Percentiles rank a stretch among this genome's conserved stretches.
These are phyloP conservation scores for Xerocomus spinulosus DNA, from an alignment of 768 basidiomycete genomes.

Conservation along the genomic window DNA sequence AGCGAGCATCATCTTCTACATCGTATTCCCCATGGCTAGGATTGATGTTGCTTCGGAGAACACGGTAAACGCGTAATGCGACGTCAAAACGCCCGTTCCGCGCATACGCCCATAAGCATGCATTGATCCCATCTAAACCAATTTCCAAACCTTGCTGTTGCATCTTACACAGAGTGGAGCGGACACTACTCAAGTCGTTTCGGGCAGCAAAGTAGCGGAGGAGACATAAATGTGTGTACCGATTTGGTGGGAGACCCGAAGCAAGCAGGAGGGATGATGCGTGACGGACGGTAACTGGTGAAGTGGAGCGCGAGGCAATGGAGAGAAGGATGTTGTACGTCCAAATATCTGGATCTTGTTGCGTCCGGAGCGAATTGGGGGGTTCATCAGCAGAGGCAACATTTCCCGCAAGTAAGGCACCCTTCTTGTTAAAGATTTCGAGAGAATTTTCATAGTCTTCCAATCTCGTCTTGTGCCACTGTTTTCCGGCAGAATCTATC, in stretches of 20 bases:
- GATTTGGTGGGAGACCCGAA: slow-evolving; percentile 54
- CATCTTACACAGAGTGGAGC: slow-evolving; percentile 52
- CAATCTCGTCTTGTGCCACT: slow-evolving; percentile 53
- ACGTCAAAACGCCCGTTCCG: slow-evolving; percentile 48
- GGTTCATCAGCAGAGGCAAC: slow-evolving; percentile 6
- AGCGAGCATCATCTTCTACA: slow-evolving; percentile 31
- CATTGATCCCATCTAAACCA: slow-evolving; percentile 64
- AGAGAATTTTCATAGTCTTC: slow-evolving; percentile 60
- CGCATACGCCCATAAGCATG: slow-evolving; percentile 66
- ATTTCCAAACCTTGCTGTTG: slow-evolving; percentile 46
- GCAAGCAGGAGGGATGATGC: slow-evolving; percentile 50
- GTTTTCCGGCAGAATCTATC: slow-evolving; percentile 61
- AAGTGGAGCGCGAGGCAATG: slow-evolving; percentile 53
- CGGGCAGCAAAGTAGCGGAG: slow-evolving; percentile 51
- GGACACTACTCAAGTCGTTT: slow-evolving; percentile 48
- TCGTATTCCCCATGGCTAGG: slow-evolving; percentile 35
- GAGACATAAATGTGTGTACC: slow-evolving; percentile 57
- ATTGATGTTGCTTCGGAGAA: slow-evolving; percentile 51
- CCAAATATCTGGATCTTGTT: slow-evolving; percentile 52
- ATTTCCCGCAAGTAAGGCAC: slow-evolving; percentile 26
- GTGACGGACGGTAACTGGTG: slow-evolving; percentile 42
- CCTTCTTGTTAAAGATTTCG: slow-evolving; percentile 58
- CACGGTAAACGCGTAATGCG: slow-evolving; percentile 57
- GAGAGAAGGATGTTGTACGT: slow-evolving; percentile 67
- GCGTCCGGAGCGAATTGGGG: background rate